Conservation (phyloP, 108 stramenopile species). For the Conticribra weissflogii region DNA sequence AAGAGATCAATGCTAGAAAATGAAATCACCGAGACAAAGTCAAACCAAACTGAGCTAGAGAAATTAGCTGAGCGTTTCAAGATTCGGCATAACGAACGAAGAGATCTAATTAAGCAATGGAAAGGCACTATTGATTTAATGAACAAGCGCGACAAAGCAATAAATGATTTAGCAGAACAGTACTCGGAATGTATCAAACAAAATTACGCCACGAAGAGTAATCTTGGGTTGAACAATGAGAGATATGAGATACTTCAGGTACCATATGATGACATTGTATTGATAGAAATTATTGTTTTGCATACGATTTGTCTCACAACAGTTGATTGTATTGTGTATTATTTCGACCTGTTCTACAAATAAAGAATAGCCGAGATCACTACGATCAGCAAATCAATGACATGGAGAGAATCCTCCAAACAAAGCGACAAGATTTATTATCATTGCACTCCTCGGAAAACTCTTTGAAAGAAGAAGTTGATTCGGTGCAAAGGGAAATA, state of each 20-base stretch:
- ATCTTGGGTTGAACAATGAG: conserved; percentile 36
- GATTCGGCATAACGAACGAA: conserved; percentile 75
- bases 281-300: too few species aligned
- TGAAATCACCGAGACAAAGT: conserved; percentile 64
- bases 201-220: conserved; percentile 23
- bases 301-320: too few species aligned
- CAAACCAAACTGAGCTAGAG: conserved; percentile 73
- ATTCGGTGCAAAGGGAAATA: conserved; percentile 68
- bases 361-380: conserved; percentile 60
- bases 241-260: conserved; percentile 42
- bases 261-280: too few species aligned
- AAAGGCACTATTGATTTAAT: conserved; percentile 77
- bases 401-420: conserved; percentile 57
- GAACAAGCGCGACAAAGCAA: conserved; percentile 74
- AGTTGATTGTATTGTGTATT: background rate
- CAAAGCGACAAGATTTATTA: conserved; percentile 61
- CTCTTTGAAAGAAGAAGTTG: conserved; percentile 71
- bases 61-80: conserved; percentile 66
- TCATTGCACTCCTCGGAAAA: conserved; percentile 38
- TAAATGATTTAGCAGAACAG: conserved; percentile 50
- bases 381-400: conserved; percentile 50
- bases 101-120: conserved; percentile 78
- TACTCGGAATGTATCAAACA: conserved; percentile 34
- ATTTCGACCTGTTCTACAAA: background rate
- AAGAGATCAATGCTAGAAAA: conserved; percentile 59